Percentiles rank a stretch among this genome's conserved stretches.
These are phyloP conservation scores for Penicillium tannophilum DNA, from an alignment of 495 filamentous ascomycete species.

Conservation along the genomic window DNA sequence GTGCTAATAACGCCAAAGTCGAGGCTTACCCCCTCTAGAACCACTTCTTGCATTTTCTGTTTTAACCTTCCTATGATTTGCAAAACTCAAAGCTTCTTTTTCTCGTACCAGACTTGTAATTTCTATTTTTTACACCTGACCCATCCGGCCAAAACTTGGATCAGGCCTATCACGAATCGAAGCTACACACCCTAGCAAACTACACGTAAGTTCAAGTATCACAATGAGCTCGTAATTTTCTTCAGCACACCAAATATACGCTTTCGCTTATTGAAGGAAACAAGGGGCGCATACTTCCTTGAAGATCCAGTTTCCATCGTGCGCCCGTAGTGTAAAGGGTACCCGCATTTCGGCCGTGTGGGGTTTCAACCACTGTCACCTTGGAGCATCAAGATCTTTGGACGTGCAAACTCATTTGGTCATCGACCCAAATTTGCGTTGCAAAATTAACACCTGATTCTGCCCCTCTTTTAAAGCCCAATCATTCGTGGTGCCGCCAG, in stretches of 20 bases:
- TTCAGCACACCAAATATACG: too few species aligned
- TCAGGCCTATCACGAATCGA: not conserved
- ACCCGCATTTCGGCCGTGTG: not conserved
- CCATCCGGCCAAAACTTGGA: not conserved
- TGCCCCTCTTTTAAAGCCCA: slow-evolving; percentile 3
- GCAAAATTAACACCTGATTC: slow-evolving; percentile 4
- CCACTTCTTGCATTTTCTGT: not conserved
- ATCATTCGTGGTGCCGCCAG: slow-evolving; percentile 13
- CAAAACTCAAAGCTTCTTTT: too few species aligned
- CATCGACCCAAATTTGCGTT: not conserved
- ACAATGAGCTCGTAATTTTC: too few species aligned
- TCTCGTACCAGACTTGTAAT: not conserved
- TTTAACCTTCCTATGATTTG: not conserved
- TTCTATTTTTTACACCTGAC: not conserved
- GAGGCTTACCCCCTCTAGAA: slow-evolving; percentile 24
- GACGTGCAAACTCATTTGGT: slow-evolving; percentile 1
- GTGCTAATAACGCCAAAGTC: slow-evolving; percentile 42
- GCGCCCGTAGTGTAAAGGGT: not conserved
- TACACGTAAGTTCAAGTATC: too few species aligned
- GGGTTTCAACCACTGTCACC: slow-evolving; percentile 1
- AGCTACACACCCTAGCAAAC: not conserved
- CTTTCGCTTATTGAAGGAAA: too few species aligned
- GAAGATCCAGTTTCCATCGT: not conserved
- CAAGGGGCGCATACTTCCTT: not conserved
- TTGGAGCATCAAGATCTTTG: not conserved